phyloP scores from a whole-genome alignment of 2,329 filamentous ascomycete genomes.

The Fusarium subtropicale region DNA sequence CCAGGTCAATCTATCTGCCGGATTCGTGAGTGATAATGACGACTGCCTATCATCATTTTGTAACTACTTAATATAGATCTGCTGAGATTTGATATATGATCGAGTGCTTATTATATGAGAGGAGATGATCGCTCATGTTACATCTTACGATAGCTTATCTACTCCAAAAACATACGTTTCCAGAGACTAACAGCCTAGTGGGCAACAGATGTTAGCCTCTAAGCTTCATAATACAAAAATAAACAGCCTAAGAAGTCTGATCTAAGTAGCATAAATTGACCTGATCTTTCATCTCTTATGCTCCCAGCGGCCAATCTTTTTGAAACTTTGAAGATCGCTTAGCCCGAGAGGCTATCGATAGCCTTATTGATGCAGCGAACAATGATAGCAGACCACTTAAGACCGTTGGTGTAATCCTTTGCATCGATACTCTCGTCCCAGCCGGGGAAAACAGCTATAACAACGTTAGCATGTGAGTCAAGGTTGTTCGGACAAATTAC shows the following conservation, averaged over 20 bases:
- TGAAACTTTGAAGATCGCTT: neutral
- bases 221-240: neutral
- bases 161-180: neutral
- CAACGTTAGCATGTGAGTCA: neutral
- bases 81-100: neutral
- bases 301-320: neutral
- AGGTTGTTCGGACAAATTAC: conserved; percentile 40
- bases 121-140: neutral
- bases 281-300: neutral
- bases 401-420: conserved; percentile 67
- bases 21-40: neutral
- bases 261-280: neutral
- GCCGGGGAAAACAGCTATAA: conserved; percentile 69
- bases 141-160: neutral
- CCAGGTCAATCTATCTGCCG: conserved; percentile 8
- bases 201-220: neutral
- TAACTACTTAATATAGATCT: neutral
- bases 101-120: neutral
- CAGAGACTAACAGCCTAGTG: neutral
- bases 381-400: conserved; percentile 71
- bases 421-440: conserved; percentile 71
- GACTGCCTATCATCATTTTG: neutral
- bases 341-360: conserved; percentile 52
- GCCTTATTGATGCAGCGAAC: conserved; percentile 62
- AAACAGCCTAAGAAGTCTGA: neutral